A percentile compares a stretch with the other conserved stretches of the same genome.
These are phyloP conservation scores for Colletotrichum coccodes DNA, from an alignment of 2,329 filamentous ascomycete species.

Conservation along the genomic window DNA sequence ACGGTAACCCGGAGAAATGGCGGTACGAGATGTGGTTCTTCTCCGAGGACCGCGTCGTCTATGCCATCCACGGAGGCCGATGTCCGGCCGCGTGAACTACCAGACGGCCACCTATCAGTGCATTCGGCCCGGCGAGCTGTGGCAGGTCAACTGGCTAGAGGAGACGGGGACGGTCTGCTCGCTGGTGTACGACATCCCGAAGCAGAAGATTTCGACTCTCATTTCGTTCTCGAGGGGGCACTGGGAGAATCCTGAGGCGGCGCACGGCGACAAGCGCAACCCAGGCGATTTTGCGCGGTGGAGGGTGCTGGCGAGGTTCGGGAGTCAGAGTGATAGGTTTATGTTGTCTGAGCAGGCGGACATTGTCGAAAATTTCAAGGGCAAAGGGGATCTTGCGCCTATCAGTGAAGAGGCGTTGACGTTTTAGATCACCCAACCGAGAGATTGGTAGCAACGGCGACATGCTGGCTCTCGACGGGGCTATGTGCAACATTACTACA, in stretches of 20 bases:
- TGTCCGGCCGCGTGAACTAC: constrained; percentile 64
- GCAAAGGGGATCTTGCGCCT: constrained; percentile 56
- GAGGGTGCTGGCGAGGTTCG: constrained; percentile 58
- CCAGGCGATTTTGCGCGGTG: constrained; percentile 60
- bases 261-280: constrained; percentile 67
- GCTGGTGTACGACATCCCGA: constrained; percentile 63
- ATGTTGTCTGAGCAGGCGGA: constrained; percentile 65
- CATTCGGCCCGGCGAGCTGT: constrained; percentile 65
- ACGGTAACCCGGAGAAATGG: constrained; percentile 66
- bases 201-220: constrained; percentile 60
- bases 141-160: constrained; percentile 70
- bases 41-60: constrained; percentile 63
- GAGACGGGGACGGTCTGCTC: constrained; percentile 68
- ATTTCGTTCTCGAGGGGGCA: constrained; percentile 65
- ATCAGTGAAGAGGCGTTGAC: constrained; percentile 48
- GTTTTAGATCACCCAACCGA: neutral
- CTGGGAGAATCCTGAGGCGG: constrained; percentile 61
- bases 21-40: constrained; percentile 72
- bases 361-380: constrained; percentile 60
- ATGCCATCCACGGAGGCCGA: constrained; percentile 70
- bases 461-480: too few species aligned
- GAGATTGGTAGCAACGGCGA: neutral
- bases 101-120: constrained; percentile 67
- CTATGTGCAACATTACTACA: neutral
- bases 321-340: constrained; percentile 59